Base-by-base conservation (phyloP, 148 eudicot genomes). In the Amaranthus cruentus region DNA sequence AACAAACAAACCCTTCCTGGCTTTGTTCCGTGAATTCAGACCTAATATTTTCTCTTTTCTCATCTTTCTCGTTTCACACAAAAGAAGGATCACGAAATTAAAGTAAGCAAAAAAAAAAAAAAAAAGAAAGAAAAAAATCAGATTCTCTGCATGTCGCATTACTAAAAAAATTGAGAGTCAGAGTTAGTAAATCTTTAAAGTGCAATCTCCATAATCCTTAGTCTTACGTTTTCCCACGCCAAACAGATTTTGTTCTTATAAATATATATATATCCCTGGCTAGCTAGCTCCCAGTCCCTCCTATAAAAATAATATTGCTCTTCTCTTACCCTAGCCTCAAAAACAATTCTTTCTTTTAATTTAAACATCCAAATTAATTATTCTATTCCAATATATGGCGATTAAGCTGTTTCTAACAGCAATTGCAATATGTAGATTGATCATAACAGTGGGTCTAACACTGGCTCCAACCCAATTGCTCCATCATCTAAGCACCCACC, bases 401-500 rank as follows among this genome's bases (percentile, higher is more conserved):
- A 74, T 79, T 0, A 90, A 79, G 67, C 64, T 86, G 43, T 74
- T 88, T 2, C 48, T 90, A 46, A 52, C 80, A 6, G 58, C 87
- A 43, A 64, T 73, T 2, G 88, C 93, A 0, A 86, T 90, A 7
- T 87, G 76, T 63, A 89, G 87, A 9, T 44, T 90, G 38, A 84
- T 89, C 11, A 77, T 82, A 8, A 85, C 90, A 72, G 87, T 86
- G 6, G 96, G 94, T 48, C 80, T 90, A 14, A 88, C 90, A 6
- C 7, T 88, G 42, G 68, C 75, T 63, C 91, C 93, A 4, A 65
- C 83, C 50, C 89, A 85, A 49, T 83, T 72, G 7, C 81, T 81
- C 64, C 81, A 38, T n/a, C n/a, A n/a, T 9, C 80, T 93, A 11
- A 80, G 78, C 70, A 70, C 85, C 14, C 77, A 83, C 69, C 84